Base-by-base conservation (phyloP, 768 basidiomycete species). In the Rhodotorula toruloides region DNA sequence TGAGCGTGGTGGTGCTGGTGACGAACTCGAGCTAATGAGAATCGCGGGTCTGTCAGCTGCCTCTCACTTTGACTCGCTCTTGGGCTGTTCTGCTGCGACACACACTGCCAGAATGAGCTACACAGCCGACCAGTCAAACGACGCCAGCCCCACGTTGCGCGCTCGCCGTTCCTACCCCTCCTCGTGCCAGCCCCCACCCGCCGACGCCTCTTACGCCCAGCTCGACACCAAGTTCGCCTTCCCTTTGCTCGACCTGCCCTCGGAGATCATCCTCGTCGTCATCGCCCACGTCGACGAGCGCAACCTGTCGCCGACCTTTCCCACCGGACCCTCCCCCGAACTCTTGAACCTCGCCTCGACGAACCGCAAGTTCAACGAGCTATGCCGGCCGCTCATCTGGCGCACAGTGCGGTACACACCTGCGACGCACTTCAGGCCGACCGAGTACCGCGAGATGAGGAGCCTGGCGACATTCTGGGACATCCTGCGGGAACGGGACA, bases 281-380 rank as follows among this genome's bases (percentile, higher is more conserved):
- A 40, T 62, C 17, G 13, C 47, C 13, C 37, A 31, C 37, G 44
- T 61, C 32, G 60, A 67, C 61, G 60, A 58, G 32, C 54, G 66
- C 34, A 43, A 50, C 19, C 36, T 31, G 25, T 62, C 60, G 7
- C 66, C 66, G 27, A 62, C 66, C 9, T 67, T 67, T 44, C 66
- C 66, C 6, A 4, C 43, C n/a, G 66, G 66, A 0, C 66, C 66
- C 12, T 54, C 49, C 56, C 12, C 39, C 43, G 48, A 49, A 31
- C 61, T 67, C 34, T 56, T 67, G 50, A 4, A n/a, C 37, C 56
- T 67, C 36, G 16, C 50, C 8, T 1, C 4, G 14, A 46, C 43
- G 7, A 57, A 48, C 29, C 4, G 27, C 17, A 61, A 40, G 48
- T 66, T 66, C 58, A 8, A 58, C 29, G 25, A 16, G 22, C 42